Conservation (phyloP, 192 early-diverging fungal species). For the Coemansia sp. region DNA sequence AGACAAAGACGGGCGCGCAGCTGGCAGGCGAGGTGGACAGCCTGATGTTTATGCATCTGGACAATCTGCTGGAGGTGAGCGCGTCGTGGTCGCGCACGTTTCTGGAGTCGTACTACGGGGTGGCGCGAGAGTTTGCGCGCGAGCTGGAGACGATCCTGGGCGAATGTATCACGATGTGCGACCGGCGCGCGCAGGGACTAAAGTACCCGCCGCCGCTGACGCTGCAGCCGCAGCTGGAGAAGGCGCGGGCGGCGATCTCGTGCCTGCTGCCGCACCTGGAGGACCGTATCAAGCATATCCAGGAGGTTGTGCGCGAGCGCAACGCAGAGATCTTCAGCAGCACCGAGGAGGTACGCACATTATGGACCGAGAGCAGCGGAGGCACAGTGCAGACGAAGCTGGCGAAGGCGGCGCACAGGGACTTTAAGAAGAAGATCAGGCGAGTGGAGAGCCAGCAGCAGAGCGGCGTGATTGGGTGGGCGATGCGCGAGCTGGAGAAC, state of each 20-base stretch:
- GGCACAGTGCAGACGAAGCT: constrained; percentile 56
- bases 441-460: constrained; percentile 65
- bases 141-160: constrained; percentile 57
- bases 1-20: constrained; percentile 17
- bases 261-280: constrained; percentile 49
- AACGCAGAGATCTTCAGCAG: constrained; percentile 46
- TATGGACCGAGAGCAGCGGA: constrained; percentile 55
- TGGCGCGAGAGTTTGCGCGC: constrained; percentile 57
- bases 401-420: constrained; percentile 65
- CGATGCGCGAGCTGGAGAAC: constrained; percentile 59
- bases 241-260: constrained; percentile 38
- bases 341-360: constrained; percentile 31
- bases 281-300: constrained; percentile 43
- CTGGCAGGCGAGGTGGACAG: constrained; percentile 52
- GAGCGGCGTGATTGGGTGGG: constrained; percentile 57
- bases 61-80: constrained; percentile 55
- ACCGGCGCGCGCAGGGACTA: constrained; percentile 53
- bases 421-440: constrained; percentile 65
- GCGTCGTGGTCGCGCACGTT: constrained; percentile 56
- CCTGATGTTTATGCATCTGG: constrained; percentile 48
- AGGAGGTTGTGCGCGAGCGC: constrained; percentile 47
- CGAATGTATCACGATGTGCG: constrained; percentile 58
- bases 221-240: constrained; percentile 46
- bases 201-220: constrained; percentile 54
- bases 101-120: constrained; percentile 57